Base-by-base conservation (phyloP, 1,284 basidiomycete genomes). In the Golubevia pallescens region DNA sequence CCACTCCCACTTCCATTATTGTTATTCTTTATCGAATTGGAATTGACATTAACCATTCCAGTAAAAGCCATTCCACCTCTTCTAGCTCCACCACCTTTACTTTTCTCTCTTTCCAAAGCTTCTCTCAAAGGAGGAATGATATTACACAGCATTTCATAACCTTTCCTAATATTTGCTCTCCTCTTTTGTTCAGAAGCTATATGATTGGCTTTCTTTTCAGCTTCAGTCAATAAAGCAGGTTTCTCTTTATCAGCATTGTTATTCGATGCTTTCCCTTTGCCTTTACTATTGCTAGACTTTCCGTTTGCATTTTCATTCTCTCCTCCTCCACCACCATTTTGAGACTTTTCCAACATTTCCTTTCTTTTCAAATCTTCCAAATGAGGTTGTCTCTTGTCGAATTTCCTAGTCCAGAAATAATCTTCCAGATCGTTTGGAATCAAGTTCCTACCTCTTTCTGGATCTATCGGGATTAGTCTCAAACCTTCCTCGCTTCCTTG, bases 151-250 rank as follows among this genome's bases (percentile, higher is more conserved):
- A 93, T 90, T 13, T 93, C 91, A 86, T 95, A 95, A 8, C 93
- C 93, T 70, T 93, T 92, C 42, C 93, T 90, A 74, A 95, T 95
- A 58, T 93, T 92, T 69, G 94, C 93, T 1, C 93, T 89, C 1
- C 93, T 90, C 85, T 93, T 94, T 86, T 95, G 93, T 86, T 95
- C 93, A 10, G 92, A 93, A 88, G 93, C 91, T 87, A 95, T 95
- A 87, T 95, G 93, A 84, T 95, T 95, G n/a, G 93, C 90, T 28
- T 93, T 90, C 85, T 95, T 95, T 84, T 95, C 93, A 0, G 92
- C 93, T 7, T 90, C 91, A 7, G 92, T 92, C 21, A 95, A 88
- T 7, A 93, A 86, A 0, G 88, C n/a, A n/a, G n/a, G n/a, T n/a
- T n/a, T n/a, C n/a, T n/a, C n/a, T n/a, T n/a, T n/a, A n/a, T n/a